Evolutionary conservation across 2,329 filamentous ascomycete species (phyloP).

Genomic region (Colletotrichum simmondsii): DNA sequence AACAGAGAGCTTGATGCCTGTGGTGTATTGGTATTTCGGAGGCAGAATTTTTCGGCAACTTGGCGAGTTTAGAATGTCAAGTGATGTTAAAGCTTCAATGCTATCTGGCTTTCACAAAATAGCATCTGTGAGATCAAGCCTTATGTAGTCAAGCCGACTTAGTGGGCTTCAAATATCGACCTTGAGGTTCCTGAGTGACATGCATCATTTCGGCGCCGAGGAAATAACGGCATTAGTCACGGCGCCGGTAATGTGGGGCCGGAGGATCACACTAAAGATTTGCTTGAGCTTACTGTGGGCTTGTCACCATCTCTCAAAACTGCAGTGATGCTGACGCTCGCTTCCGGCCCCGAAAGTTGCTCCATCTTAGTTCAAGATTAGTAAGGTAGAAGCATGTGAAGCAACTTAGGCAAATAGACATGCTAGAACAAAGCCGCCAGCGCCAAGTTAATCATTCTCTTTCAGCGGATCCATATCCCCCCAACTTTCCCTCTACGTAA

Average conservation of each 20-base stretch:
- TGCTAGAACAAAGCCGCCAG: too few relatives aligned
- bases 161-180: not conserved
- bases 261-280: not conserved
- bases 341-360: not conserved
- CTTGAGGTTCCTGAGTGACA: not conserved
- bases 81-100: not conserved
- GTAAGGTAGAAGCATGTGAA: not conserved
- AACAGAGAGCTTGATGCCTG: too few relatives aligned
- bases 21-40: not conserved
- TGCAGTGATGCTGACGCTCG: not conserved
- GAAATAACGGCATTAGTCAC: not conserved
- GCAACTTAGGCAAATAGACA: too few relatives aligned
- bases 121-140: not conserved
- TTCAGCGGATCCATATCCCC: too few relatives aligned
- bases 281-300: too few relatives aligned
- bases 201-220: slow-evolving; percentile 10
- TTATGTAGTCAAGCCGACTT: not conserved
- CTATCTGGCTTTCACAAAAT: not conserved
- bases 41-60: too few relatives aligned
- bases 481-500: too few relatives aligned
- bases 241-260: not conserved
- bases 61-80: not conserved
- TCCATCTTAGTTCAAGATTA: not conserved
- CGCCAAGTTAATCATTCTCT: too few relatives aligned
- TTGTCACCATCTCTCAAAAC: not conserved